Evolutionary conservation across 1,284 basidiomycete genomes (phyloP), one percentile per base, ranked within the genome.

Genomic region (Phellopilus nigrolimitatus): DNA sequence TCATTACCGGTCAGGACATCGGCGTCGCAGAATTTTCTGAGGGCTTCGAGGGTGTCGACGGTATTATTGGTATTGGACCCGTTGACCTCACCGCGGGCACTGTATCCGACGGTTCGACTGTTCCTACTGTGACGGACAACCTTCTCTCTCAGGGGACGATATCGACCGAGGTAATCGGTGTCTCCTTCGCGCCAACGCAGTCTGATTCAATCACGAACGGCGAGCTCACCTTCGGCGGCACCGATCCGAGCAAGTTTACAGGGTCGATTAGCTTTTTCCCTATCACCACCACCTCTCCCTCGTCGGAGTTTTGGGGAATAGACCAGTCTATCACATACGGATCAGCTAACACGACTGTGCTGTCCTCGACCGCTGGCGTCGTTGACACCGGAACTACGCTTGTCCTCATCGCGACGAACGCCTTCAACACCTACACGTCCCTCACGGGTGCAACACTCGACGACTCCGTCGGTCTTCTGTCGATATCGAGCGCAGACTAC

Each of bases 281-380:
- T 36, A 36, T 55, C 47, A 45, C 60, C 12, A 22, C 51, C 4
- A 57, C 60, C 1, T 60, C 56, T 1, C 65, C 66, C 2, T 61
- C 67, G 8, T 59, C 37, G 21, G 27, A 58, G 10, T 69, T 62
- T 56, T 69, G 67, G 67, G 68, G 68, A 24, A 64, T 70, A 43
- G 60, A 69, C 55, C 64, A 64, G 53, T 52, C 52, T 1, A 59
- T 67, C 38, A 60, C 58, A 10, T 67, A 68, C 41, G 62, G 64
- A 19, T 19, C 30, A 9, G 38, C 43, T 6, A 33, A 40, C 17
- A 55, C 55, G 15, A 44, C 39, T 13, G 54, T 61, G 30, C 47
- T 59, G 8, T 40, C 54, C 5, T 55, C 51, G 24, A 60, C 58
- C 28, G 60, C 60, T n/a, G 62, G 60, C 8, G 58, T 62, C 28